phyloP scores from a whole-genome alignment of 176 grass and related monocot species.

The Hordeum vulgare region DNA sequence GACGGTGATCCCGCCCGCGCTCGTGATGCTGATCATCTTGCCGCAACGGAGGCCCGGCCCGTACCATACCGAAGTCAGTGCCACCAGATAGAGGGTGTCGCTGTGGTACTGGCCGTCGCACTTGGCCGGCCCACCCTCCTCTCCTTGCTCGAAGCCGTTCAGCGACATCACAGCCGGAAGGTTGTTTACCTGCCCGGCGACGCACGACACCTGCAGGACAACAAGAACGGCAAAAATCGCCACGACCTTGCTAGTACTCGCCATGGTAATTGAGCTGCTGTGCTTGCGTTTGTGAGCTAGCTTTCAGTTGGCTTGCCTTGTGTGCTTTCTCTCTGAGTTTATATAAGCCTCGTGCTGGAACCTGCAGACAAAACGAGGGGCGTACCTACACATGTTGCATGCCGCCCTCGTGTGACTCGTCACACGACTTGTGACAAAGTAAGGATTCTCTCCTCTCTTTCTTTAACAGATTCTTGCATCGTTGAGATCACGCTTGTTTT shows the following conservation, averaged over 20 bases:
- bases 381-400: too few species aligned
- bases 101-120: conserved; percentile 14
- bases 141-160: conserved; percentile 1
- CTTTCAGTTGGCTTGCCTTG: neutral
- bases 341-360: neutral
- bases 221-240: neutral
- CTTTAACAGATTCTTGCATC: too few species aligned
- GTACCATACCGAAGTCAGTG: conserved; percentile 17
- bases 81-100: neutral
- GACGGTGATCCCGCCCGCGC: neutral
- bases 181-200: neutral
- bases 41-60: neutral
- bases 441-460: too few species aligned
- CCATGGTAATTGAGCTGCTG: neutral
- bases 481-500: too few species aligned
- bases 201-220: neutral
- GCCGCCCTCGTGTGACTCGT: too few species aligned
- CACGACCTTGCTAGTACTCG: neutral
- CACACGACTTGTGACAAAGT: too few species aligned
- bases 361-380: too few species aligned
- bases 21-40: conserved; percentile 12
- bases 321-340: neutral
- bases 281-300: neutral
- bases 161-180: neutral
- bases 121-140: neutral